Evolutionary conservation across 2,329 filamentous ascomycete genomes (phyloP), one percentile per base, ranked within the genome.

Genomic region (Penicillium sp.): DNA sequence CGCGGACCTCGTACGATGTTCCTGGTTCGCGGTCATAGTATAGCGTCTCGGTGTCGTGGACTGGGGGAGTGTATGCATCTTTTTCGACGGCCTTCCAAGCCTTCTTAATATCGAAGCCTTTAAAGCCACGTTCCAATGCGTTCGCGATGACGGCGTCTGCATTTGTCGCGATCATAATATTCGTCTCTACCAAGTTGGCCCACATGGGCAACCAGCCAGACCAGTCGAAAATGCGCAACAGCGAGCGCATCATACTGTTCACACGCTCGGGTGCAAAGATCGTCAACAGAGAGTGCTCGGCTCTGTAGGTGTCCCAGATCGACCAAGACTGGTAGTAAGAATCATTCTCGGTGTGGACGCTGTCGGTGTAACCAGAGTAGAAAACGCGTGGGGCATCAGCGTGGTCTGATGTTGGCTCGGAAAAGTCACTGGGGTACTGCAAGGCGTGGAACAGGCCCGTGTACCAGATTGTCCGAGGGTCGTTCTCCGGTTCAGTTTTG

Each of bases 291-390:
- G 76, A 77, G 52, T 80, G 77, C 50, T 80, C 77, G 1, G 77
- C 78, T 4, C 78, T 68, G 57, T 78, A 81, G 0, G 78, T 81
- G 49, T 80, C 78, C 78, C 78, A 80, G 47, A 80, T 79, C 1
- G 76, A 79, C 78, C 78, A 81, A 0, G 76, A 79, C 56, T 80
- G 78, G 55, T 79, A 80, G 59, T 80, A 81, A 0, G 75, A 78
- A 43, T 80, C 77, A 31, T 75, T 69, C 4, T 59, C 67, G 9
- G 65, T 64, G 43, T 79, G 75, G 1, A 79, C 60, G 27, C 69
- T 76, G 46, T 81, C 77, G 0, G 77, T 79, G 49, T 80, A 81
- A 13, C 78, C 78, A 34, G 73, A 77, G 56, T 81, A 80, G 60
- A 75, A 79, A 1, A 63, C 68, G 16, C 73, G 69, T 1, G 46